Percentiles rank a stretch among this genome's conserved stretches.
Conservation (phyloP, 306 rosid species). For the Lathyrus oleraceus region DNA sequence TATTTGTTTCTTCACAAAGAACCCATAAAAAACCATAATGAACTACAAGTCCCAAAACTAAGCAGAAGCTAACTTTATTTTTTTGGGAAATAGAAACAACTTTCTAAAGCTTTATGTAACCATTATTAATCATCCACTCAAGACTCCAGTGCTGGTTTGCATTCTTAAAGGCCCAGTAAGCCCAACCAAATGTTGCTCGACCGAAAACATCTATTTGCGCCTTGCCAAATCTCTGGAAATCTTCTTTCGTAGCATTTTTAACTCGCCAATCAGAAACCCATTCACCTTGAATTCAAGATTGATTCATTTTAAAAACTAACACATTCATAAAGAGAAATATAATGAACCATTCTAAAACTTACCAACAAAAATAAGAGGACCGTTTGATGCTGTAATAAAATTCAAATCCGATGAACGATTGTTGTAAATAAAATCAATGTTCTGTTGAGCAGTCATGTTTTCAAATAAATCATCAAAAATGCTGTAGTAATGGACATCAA, state of each 20-base stretch:
- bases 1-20: too few relatives aligned
- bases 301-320: neutral
- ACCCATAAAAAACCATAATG: too few relatives aligned
- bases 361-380: conserved; percentile 78
- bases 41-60: too few relatives aligned
- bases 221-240: conserved; percentile 55
- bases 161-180: conserved; percentile 74
- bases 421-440: conserved; percentile 57
- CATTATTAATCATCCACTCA: conserved; percentile 75
- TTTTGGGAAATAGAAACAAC: neutral
- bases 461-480: conserved; percentile 46
- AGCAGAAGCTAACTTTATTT: neutral
- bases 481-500: conserved; percentile 76
- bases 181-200: conserved; percentile 84
- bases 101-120: conserved; percentile 57
- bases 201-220: conserved; percentile 65
- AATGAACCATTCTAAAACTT: conserved; percentile 2
- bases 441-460: conserved; percentile 51
- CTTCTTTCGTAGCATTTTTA: conserved; percentile 49
- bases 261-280: conserved; percentile 81
- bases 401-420: conserved; percentile 52
- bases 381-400: conserved; percentile 61
- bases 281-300: conserved; percentile 51
- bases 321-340: neutral
- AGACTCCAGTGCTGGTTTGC: conserved; percentile 69